Base-by-base conservation (phyloP, 2,329 filamentous ascomycete genomes). In the Phoma sp. region DNA sequence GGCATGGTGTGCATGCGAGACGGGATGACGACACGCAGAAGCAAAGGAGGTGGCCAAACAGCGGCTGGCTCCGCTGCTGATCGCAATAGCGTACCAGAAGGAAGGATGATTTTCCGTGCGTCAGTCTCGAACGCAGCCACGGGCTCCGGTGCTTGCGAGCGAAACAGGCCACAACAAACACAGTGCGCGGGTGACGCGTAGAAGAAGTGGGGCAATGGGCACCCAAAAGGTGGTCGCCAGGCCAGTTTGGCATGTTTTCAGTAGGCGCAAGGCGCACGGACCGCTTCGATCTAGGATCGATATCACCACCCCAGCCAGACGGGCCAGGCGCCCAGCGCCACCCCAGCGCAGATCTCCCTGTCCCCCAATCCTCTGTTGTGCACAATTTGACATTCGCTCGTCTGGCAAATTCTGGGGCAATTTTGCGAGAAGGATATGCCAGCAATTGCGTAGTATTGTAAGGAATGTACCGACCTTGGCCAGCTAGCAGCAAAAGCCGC, bases 11-110 rank as follows among this genome's bases (percentile, higher is more conserved):
- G 51, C 58, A 59, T 44, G 44, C 43, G 43, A 32, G 38, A 43
- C 55, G 60, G 55, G 51, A 67, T 69, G 66, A 67, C 66, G 66
- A 69, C 56, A 58, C 17, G 17, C 17, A 17, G 17, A 17, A 58
- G 43, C 54, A 57, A 44, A 44, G 35, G 33, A 48, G 36, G 48
- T 51, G 48, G 54, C 39, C 25, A 51, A 51, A 51, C 53, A 43
- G 43, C 53, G 53, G 53, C 46, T 38, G 56, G 57, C 55, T 64
- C 62, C 63, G 57, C 61, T 62, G 51, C 38, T 52, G 58, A 64
- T 66, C 64, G 45, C 41, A 46, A 48, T 63, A 59, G 61, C 55
- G 55, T 57, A 41, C 58, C 58, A 46, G 45, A 45, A 32, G 31
- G 1, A 1, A 43, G 41, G 47, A 25, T 46, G 52, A 51, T 46